A percentile compares a stretch with the other conserved stretches of the same genome.
phyloP scores from a whole-genome alignment of 1,284 basidiomycete species.

The Cutaneotrichosporon daszewskae region DNA sequence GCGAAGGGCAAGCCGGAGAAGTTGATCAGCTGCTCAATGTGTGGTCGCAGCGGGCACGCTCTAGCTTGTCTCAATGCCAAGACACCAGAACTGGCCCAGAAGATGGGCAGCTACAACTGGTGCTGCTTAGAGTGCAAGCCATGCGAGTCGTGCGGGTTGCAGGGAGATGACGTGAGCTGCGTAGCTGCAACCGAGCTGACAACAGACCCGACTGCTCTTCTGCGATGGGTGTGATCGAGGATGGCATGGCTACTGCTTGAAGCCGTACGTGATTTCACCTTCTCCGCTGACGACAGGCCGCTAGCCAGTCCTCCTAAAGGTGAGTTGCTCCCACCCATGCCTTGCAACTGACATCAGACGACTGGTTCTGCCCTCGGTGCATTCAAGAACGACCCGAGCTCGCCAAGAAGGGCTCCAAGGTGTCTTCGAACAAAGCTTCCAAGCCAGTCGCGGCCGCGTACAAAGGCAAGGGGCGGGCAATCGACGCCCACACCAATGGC shows the following conservation, averaged over 20 bases:
- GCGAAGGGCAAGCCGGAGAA: slow-evolving; percentile 21
- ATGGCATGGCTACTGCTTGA: slow-evolving; percentile 86
- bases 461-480: slow-evolving; percentile 15
- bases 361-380: slow-evolving; percentile 36
- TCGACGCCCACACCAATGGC: neutral
- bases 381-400: slow-evolving; percentile 6
- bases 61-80: slow-evolving; percentile 58
- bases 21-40: slow-evolving; percentile 37
- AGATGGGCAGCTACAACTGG: slow-evolving; percentile 67
- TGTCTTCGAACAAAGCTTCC: neutral
- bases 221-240: slow-evolving; percentile 94
- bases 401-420: neutral
- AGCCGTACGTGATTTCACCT: slow-evolving; percentile 51
- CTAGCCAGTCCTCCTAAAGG: slow-evolving; percentile 62
- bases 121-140: slow-evolving; percentile 87
- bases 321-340: too few species aligned
- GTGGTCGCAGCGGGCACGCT: slow-evolving; percentile 55
- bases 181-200: neutral
- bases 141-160: slow-evolving; percentile 79
- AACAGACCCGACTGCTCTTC: slow-evolving; percentile 73
- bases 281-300: slow-evolving; percentile 42
- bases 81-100: slow-evolving; percentile 14
- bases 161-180: slow-evolving; percentile 78
- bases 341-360: too few species aligned
- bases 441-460: neutral